Base-by-base conservation (phyloP, 371 early-diverging fungal genomes). In the Syncephalastrum racemosum region DNA sequence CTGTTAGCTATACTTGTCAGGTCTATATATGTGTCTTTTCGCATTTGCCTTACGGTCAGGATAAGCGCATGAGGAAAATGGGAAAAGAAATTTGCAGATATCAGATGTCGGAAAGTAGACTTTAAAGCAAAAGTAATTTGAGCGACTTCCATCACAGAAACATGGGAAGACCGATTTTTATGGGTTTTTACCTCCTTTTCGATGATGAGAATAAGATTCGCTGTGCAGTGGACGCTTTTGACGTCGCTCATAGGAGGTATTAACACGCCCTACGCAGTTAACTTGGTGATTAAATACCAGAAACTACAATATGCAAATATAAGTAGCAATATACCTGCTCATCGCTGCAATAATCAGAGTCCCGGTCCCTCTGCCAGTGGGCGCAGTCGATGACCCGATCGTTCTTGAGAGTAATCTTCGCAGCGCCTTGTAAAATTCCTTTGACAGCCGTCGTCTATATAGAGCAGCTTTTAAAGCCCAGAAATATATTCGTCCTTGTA, bases 401-500 rank as follows among this genome's bases (percentile, higher is more conserved):
- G 40, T 67, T 74, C 27, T 71, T 73, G 3, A 75, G 54, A 22
- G 53, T 55, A 20, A 79, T 68, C 1, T 46, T 50, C 31, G 74
- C 67, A 4, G 76, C 64, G 7, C 79, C 79, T 58, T 56, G 70
- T 4, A 79, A 54, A 4, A 73, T 54, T 0, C 79, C 79, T 55
- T 76, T 79, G 2, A 71, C 66, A 0, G 79, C 61, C 4, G 79
- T 76, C 14, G 66, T 68, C 79, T 79, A 56, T 27, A 20, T 7
- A 24, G 15, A 54, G 46, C 1, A 18, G 14, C 12, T 16, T 6
- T 31, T 4, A 39, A 13, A 7, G 14, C 5, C 5, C 25, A 25
- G 25, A 16, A 45, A 43, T 14, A 12, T 22, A 5, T 10, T 24
- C 8, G 2, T 19, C 18, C 13, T 20, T 25, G 7, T 53, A 19